These are phyloP conservation scores for Firmiana major DNA, from an alignment of 345 rosid genomes.

Conservation along the genomic window DNA sequence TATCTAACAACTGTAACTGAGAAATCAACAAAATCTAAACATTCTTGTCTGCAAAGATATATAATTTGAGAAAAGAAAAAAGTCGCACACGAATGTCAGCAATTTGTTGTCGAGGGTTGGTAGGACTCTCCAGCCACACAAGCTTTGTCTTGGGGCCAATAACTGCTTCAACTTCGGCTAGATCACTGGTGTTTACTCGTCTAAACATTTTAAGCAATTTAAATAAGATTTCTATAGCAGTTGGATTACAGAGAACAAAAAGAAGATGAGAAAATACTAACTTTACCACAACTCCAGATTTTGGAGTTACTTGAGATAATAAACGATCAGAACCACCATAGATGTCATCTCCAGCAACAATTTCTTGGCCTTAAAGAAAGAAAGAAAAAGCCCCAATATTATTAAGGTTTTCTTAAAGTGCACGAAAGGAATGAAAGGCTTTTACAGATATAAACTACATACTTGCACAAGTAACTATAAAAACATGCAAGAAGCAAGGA, in stretches of 20 bases:
- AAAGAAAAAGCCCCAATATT: not conserved
- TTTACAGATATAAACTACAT: not conserved
- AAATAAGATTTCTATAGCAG: slow-evolving; percentile 11
- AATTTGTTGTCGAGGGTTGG: slow-evolving; percentile 82
- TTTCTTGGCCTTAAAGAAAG: slow-evolving; percentile 58
- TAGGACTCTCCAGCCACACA: slow-evolving; percentile 92
- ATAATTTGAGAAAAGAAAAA: not conserved
- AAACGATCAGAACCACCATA: slow-evolving; percentile 95
- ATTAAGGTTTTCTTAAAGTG: not conserved
- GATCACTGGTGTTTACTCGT: slow-evolving; percentile 70
- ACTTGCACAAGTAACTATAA: not conserved
- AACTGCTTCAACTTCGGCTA: slow-evolving; percentile 73
- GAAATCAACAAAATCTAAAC: slow-evolving; percentile 1
- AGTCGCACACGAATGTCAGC: slow-evolving; percentile 68
- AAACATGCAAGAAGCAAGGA: not conserved
- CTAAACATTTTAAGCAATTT: slow-evolving; percentile 36
- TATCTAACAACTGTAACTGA: not conserved
- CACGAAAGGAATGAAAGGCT: not conserved
- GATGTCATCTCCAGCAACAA: slow-evolving; percentile 91
- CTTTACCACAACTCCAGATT: slow-evolving; percentile 73
- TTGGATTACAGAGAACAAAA: not conserved
- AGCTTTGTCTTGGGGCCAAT: slow-evolving; percentile 78
- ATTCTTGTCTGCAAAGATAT: not conserved
- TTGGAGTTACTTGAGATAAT: slow-evolving; percentile 79
- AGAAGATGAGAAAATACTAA: slow-evolving; percentile 35